Evolutionary conservation across 2,329 filamentous ascomycete species (phyloP).

Genomic region (Fusarium equiseti): DNA sequence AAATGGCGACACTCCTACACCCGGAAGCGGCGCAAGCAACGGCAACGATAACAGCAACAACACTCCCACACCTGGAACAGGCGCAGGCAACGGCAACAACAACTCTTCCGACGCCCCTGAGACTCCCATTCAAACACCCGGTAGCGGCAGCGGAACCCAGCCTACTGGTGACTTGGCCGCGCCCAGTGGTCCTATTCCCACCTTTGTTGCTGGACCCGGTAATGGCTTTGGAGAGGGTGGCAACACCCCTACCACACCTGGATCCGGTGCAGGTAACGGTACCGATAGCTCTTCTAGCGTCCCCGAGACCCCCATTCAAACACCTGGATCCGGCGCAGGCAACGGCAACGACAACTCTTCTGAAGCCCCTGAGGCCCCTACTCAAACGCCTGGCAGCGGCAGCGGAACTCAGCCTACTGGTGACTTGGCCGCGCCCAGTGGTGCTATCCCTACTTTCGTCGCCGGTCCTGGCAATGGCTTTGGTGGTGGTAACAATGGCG

Average conservation of each 20-base stretch:
- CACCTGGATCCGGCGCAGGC: background rate
- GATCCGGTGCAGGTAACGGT: background rate
- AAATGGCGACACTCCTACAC: background rate
- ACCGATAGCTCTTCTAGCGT: background rate
- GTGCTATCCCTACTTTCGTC: constrained; percentile 16
- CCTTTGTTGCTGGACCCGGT: constrained; percentile 19
- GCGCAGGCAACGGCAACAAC: constrained; percentile 8
- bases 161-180: constrained; percentile 3
- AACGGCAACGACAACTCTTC: background rate
- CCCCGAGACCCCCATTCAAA: background rate
- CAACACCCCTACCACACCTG: background rate
- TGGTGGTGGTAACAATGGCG: constrained; percentile 9
- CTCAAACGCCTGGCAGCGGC: constrained; percentile 12
- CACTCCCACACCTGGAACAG: constrained; percentile 2
- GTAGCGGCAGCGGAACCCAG: background rate
- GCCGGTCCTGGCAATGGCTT: constrained; percentile 26
- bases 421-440: constrained; percentile 5
- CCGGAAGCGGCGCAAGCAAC: constrained; percentile 9
- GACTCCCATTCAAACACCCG: constrained; percentile 19
- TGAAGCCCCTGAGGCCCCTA: background rate
- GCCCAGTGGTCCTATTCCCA: constrained; percentile 7
- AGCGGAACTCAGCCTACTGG: background rate
- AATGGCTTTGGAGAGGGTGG: constrained; percentile 24
- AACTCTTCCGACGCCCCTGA: constrained; percentile 5
- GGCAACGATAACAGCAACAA: background rate